Base-by-base conservation (phyloP, 768 basidiomycete species). In the Lentinula guzmanii region DNA sequence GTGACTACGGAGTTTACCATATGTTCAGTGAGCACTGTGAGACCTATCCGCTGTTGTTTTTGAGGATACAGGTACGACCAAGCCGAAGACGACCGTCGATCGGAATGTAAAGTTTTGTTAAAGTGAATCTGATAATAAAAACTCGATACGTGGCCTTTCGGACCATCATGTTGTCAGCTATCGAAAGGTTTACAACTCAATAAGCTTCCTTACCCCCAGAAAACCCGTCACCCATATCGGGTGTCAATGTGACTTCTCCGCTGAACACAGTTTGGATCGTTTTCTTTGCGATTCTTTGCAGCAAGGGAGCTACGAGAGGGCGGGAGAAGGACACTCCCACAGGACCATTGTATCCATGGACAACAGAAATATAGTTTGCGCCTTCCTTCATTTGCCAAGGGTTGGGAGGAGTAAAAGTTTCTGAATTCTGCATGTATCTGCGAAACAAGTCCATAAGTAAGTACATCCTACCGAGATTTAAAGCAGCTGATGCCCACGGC, bases 371-470 rank as follows among this genome's bases (percentile, higher is more conserved):
- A 52, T 62, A 66, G 31, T 63, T 39, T 34, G 65, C 65, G 10
- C 65, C 65, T 24, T 66, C 61, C 1, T 63, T 54, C 16, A 42
- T 52, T 52, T 66, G 65, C 10, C 21, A 43, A 11, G 63, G 60
- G 37, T 64, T 58, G 18, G 65, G 65, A 28, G 61, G 65, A 24
- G 48, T 15, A 53, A 65, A 65, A 33, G 59, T 65, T 45, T 65
- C 64, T 1, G 64, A 65, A 61, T 59, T 62, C 18, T 66, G 65
- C 65, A 66, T 66, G 15, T 55, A 66, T 43, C 65, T 66, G 34
- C 5, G n/a, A 1, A 24, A 28, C 33, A 13, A 18, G 34, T 21
- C 9, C 10, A 18, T 45, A 18, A 9, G 15, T 45, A 18, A 9
- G 18, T 9, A 31, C 3, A 16, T 18, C n/a, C 42, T 39, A 9